These are phyloP conservation scores for Botrytis squamosa DNA, from an alignment of 2,329 filamentous ascomycete genomes.

Conservation along the genomic window DNA sequence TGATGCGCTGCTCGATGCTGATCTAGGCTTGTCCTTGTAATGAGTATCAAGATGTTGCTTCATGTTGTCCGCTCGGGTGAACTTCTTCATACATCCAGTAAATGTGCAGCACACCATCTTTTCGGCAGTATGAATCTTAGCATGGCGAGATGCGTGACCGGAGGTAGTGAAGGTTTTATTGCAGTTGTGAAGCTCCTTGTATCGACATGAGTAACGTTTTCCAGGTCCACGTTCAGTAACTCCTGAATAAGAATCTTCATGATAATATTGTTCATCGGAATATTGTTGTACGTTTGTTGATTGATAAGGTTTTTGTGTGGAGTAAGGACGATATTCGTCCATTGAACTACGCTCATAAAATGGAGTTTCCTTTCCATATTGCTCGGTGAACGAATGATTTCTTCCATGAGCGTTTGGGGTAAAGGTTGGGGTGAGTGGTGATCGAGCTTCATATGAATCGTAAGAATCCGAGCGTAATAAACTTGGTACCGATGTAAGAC, in stretches of 20 bases:
- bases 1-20: not conserved
- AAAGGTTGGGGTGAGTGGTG: constrained; percentile 54
- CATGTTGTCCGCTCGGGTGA: constrained; percentile 83
- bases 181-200: constrained; percentile 68
- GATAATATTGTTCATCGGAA: constrained; percentile 28
- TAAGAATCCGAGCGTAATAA: constrained; percentile 61
- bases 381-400: constrained; percentile 31
- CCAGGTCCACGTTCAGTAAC: constrained; percentile 22
- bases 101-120: constrained; percentile 71
- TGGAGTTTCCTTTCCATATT: constrained; percentile 6
- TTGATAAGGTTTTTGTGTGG: constrained; percentile 4
- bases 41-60: constrained; percentile 81
- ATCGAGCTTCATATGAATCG: constrained; percentile 56
- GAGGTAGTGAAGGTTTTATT: constrained; percentile 81
- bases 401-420: constrained; percentile 44
- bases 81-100: constrained; percentile 72
- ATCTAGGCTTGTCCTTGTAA: constrained; percentile 51
- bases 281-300: constrained; percentile 20
- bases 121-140: constrained; percentile 80
- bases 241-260: constrained; percentile 23
- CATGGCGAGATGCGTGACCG: constrained; percentile 79
- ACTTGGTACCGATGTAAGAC: constrained; percentile 44
- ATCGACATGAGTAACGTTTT: constrained; percentile 74
- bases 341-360: not conserved
- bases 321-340: not conserved